Conservation (phyloP, 83 land plant species). For the Diphasiastrum complanatum region DNA sequence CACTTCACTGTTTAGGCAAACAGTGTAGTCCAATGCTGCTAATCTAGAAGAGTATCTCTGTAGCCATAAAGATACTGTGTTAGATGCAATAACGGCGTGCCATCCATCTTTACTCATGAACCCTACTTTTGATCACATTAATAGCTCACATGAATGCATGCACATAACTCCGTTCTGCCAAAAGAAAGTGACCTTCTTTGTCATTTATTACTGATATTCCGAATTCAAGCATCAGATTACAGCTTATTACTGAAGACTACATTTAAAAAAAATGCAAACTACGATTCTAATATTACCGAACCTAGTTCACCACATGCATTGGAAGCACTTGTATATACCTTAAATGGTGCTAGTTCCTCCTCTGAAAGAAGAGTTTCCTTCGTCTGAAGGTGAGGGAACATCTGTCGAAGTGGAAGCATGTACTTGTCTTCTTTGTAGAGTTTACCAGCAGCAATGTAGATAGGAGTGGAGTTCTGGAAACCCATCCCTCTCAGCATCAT, state of each 20-base stretch:
- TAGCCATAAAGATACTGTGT: conserved; percentile 15
- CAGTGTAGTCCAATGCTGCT: conserved; percentile 82
- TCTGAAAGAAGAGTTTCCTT: conserved; percentile 26
- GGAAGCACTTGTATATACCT: conserved; percentile 23
- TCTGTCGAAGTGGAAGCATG: conserved; percentile 26
- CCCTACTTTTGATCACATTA: neutral
- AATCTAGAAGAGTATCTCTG: conserved; percentile 73
- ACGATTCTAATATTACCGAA: neutral
- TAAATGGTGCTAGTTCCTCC: conserved; percentile 27
- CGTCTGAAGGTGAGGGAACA: conserved; percentile 34
- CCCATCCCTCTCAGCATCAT: conserved; percentile 36
- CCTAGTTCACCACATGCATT: neutral
- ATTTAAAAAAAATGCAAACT: neutral
- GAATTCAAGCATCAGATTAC: too few relatives aligned
- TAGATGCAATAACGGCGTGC: neutral
- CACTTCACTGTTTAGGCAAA: conserved; percentile 68
- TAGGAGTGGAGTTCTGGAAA: conserved; percentile 25
- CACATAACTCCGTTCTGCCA: neutral
- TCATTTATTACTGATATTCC: too few relatives aligned
- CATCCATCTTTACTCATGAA: neutral
- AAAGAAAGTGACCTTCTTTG: neutral
- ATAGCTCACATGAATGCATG: neutral
- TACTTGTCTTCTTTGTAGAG: conserved; percentile 27
- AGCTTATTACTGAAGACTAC: neutral
- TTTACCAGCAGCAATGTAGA: conserved; percentile 30